Percentiles rank a stretch among this genome's conserved stretches.
These are phyloP conservation scores for Fusarium cyanostomum DNA, from an alignment of 2,329 filamentous ascomycete species.

Conservation along the genomic window DNA sequence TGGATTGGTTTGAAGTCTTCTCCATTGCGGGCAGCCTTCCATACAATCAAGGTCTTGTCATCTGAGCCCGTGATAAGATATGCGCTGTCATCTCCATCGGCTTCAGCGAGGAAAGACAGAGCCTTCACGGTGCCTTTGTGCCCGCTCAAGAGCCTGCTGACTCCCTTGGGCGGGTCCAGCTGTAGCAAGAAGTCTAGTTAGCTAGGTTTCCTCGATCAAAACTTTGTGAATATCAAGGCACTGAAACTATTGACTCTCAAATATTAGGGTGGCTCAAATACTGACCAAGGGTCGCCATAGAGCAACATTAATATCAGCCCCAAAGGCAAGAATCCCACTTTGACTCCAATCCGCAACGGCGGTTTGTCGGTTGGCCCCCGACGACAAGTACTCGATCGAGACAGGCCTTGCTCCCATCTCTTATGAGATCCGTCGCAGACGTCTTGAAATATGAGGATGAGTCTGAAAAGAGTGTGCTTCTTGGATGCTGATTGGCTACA, in stretches of 20 bases:
- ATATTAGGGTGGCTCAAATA: conserved; percentile 33
- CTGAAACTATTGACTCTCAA: conserved; percentile 14
- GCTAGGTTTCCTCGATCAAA: background rate
- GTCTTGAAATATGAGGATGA: conserved; percentile 36
- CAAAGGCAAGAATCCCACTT: conserved; percentile 82
- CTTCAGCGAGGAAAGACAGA: conserved; percentile 75
- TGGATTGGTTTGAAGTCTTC: conserved; percentile 56
- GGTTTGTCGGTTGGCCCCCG: conserved; percentile 90
- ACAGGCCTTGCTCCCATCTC: conserved; percentile 46
- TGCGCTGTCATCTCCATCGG: conserved; percentile 55
- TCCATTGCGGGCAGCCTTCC: conserved; percentile 57
- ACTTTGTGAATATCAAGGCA: background rate
- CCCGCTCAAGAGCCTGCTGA: conserved; percentile 74
- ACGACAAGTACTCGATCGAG: conserved; percentile 68
- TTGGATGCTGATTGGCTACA: conserved; percentile 50
- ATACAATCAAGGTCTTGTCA: conserved; percentile 80
- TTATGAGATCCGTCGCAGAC: conserved; percentile 14
- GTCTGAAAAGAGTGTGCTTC: conserved; percentile 49
- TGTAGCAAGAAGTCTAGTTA: conserved; percentile 34
- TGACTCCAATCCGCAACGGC: conserved; percentile 89
- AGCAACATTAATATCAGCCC: conserved; percentile 87
- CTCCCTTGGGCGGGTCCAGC: conserved; percentile 60
- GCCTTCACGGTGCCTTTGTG: conserved; percentile 85
- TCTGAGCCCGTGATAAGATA: conserved; percentile 82
- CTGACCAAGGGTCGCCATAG: conserved; percentile 84